Base-by-base conservation (phyloP, 352 stramenopile species). In the Phytophthora sansomeana region DNA sequence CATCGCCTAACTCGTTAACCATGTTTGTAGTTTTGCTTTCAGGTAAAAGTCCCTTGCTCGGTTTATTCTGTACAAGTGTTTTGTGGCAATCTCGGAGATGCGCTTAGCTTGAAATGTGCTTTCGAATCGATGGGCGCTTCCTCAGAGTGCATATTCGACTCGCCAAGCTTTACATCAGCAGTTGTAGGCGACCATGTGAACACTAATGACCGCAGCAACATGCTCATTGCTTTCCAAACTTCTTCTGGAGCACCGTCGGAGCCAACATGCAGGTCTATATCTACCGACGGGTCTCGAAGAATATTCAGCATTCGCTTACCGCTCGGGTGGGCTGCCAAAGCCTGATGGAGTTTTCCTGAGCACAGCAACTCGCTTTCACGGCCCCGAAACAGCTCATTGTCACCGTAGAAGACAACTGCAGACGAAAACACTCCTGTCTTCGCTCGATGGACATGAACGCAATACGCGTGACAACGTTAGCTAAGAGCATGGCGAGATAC, bases 251-350 rank as follows among this genome's bases (percentile, higher is more conserved):
- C 58, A 3, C 72, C 72, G 35, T 86, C 75, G 1, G 62, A 69
- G n/a, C 77, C 77, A 0, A 88, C 39, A 59, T 86, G 80, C 28
- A 88, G 21, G 10, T 77, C 52, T 10, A 83, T 61, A 26, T 71
- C 63, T 38, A 55, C 29, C 0, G 59, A 58, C 7, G 66, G 59
- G 29, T 85, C 75, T 19, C 70, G 69, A 14, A 85, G 46, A 32
- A 86, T 41, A 19, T 44, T 52, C 4, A 75, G 50, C 33, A 86
- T 57, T 4, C 48, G 32, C 6, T 61, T 58, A 26, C 77, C 69
- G 4, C 67, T 51, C 21, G 57, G 16, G 7, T 83, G 62, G 6
- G 64, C 43, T 11, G 55, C 39, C 5, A 88, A 63, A 46, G 59
- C 54, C 11, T 77, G 64, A 26, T 78, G 58, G 1, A 85, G 44